Evolutionary conservation across 805 yeast genomes (phyloP), one percentile per base, ranked within the genome.

Genomic region (Debaryomyces hansenii): DNA sequence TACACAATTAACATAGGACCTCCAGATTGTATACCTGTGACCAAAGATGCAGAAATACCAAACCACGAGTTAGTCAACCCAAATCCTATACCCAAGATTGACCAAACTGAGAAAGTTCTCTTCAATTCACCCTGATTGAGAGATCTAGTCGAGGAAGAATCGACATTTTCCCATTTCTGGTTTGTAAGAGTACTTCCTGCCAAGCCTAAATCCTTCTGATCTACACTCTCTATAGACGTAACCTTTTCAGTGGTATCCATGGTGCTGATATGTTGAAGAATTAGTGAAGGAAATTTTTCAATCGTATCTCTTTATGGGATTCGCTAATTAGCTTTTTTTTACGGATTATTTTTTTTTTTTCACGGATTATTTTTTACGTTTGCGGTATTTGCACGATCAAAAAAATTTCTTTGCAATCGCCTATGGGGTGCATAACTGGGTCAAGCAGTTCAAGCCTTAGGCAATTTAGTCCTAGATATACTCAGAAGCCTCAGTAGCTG

Each of bases 11-110:
- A 58, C 69, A 79, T 65, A 16, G 85, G 84, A 3, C 85, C 85
- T 51, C 85, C 85, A 42, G 80, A 70, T 16, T 73, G 63, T 31
- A 81, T 77, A 52, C 84, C 83, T 4, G 82, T 70, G 33, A 76
- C 70, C 50, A 80, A 66, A 1, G 83, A 72, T 3, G 84, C 81
- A 10, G 83, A 74, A 18, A 81, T 75, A 45, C 85, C 85, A 48
- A 76, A 74, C 85, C 85, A 81, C 1, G 84, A 78, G 57, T 79
- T 80, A 12, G 84, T 80, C 36, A 81, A 60, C 11, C 84, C 84
- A 52, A 80, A 81, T 8, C 84, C 84, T 29, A 80, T 79, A 43
- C 84, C 85, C 34, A 81, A 58, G 1, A 81, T 59, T 1, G 83
- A 73, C 66, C 45, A 59, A 20, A 53, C 32, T 46, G 48, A 41